phyloP scores from a whole-genome alignment of 257 asterid genomes.

The Salvia splendens region DNA sequence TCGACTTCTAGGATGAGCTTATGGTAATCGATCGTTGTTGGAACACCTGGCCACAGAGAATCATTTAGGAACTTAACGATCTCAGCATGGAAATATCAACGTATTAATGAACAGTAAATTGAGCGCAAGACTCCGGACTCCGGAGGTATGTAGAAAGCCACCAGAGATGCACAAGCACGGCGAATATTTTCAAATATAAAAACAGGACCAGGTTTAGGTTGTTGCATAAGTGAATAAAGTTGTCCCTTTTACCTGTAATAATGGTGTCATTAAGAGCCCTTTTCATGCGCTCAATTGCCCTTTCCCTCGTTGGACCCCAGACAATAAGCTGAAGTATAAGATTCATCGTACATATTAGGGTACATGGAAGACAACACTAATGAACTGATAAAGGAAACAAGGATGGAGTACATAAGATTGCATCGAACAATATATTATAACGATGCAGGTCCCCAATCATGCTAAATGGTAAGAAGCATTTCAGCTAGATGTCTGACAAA shows the following conservation, averaged over 20 bases:
- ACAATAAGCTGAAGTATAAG: constrained; percentile 71
- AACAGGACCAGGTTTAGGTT: too few relatives aligned
- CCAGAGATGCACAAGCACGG: neutral
- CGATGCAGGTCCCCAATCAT: constrained; percentile 6
- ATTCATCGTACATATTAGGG: constrained; percentile 27
- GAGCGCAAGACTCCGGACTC: neutral
- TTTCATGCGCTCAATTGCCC: constrained; percentile 96
- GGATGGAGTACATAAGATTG: constrained; percentile 19
- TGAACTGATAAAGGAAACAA: constrained; percentile 22
- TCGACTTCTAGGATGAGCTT: constrained; percentile 94
- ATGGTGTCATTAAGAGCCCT: constrained; percentile 94
- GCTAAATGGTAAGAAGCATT: neutral
- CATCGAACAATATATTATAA: constrained; percentile 12
- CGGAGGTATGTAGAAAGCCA: neutral
- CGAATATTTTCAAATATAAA: neutral
- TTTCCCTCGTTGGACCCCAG: constrained; percentile 98
- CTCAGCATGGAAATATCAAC: neutral
- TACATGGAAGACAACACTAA: constrained; percentile 16
- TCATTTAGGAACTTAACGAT: constrained; percentile 23
- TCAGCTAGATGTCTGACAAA: constrained; percentile 1
- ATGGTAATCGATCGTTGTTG: constrained; percentile 96
- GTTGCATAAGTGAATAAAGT: neutral
- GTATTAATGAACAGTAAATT: neutral
- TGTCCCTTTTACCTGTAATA: constrained; percentile 60
- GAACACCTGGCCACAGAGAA: constrained; percentile 67